Evolutionary conservation across 345 rosid species (phyloP).

Genomic region (Sapria himalayana): DNA sequence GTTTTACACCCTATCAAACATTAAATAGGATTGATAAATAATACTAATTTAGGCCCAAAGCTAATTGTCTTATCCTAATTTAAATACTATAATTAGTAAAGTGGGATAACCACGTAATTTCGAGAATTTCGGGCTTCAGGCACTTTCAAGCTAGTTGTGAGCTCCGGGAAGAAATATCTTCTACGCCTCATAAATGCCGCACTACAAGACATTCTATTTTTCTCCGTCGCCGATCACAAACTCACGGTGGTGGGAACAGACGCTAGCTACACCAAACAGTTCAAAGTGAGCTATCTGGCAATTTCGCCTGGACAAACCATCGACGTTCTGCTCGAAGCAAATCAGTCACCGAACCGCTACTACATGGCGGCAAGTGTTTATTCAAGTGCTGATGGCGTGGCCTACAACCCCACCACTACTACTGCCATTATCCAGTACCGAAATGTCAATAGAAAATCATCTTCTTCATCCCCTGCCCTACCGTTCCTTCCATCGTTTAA

Average conservation of each 20-base stretch:
- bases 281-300: conserved; percentile 11
- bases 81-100: too few relatives aligned
- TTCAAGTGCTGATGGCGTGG: conserved; percentile 3
- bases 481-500: conserved; percentile 25
- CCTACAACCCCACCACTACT: conserved; percentile 17
- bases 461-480: conserved; percentile 12
- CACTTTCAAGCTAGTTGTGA: conserved; percentile 17
- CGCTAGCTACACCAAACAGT: conserved; percentile 29
- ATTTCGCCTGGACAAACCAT: conserved; percentile 44
- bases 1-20: too few relatives aligned
- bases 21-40: too few relatives aligned
- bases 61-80: too few relatives aligned
- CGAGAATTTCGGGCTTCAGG: too few relatives aligned
- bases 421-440: conserved; percentile 25
- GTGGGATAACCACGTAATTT: too few relatives aligned
- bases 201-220: conserved; percentile 18
- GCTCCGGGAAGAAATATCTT: conserved; percentile 18
- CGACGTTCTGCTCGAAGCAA: conserved; percentile 26
- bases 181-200: conserved; percentile 18
- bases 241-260: conserved; percentile 25
- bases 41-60: too few relatives aligned
- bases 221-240: conserved; percentile 16
- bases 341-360: conserved; percentile 18
- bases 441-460: too few relatives aligned
- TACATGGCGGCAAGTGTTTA: conserved; percentile 42